These are phyloP conservation scores for Lagerstroemia speciosa DNA, from an alignment of 345 rosid genomes.

Conservation along the genomic window DNA sequence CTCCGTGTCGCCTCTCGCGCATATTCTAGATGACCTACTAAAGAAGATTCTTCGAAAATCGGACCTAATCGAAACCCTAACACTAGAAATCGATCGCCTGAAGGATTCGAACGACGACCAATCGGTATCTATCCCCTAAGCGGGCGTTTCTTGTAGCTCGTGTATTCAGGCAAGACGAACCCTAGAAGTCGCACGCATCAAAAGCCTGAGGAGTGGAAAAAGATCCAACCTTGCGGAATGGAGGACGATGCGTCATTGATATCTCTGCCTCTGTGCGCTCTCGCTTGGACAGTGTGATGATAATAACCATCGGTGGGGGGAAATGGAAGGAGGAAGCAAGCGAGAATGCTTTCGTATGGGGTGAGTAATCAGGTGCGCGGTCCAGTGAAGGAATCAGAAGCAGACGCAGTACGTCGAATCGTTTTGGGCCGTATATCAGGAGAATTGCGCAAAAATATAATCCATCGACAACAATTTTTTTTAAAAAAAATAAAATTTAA, in stretches of 20 bases:
- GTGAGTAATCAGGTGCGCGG: too few species aligned
- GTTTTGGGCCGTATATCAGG: too few species aligned
- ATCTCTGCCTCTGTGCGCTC: constrained; percentile 7
- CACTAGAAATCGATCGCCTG: not conserved
- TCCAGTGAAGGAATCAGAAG: too few species aligned
- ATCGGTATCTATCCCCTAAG: not conserved
- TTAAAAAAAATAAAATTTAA: too few species aligned
- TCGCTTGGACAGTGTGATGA: not conserved
- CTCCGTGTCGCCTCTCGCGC: not conserved
- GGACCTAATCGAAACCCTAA: not conserved
- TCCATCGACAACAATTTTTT: too few species aligned
- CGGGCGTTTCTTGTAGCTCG: not conserved
- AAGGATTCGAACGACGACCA: not conserved
- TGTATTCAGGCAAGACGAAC: not conserved
- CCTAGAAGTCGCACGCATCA: not conserved
- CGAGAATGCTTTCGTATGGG: too few species aligned
- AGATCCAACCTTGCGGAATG: not conserved
- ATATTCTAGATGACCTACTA: not conserved
- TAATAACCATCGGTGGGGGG: not conserved
- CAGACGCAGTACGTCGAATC: too few species aligned
- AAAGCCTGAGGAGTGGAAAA: not conserved
- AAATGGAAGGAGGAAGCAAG: too few species aligned
- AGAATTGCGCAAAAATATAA: too few species aligned
- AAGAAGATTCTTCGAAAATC: not conserved
- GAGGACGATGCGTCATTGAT: not conserved